A percentile compares a stretch with the other conserved stretches of the same genome.
phyloP scores from a whole-genome alignment of 169 alveolate species.

The Plasmodium gallinaceum region DNA sequence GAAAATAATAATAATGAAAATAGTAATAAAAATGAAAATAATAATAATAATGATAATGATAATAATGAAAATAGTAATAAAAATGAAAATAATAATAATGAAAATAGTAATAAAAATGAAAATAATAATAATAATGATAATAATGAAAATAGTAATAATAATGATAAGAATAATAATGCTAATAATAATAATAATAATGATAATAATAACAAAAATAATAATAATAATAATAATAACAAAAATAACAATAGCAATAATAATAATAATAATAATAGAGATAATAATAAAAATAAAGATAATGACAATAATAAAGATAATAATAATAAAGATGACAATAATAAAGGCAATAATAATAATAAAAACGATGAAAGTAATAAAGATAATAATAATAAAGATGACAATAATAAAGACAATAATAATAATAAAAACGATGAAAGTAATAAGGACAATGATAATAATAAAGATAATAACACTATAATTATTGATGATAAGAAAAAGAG shows the following conservation, averaged over 20 bases:
- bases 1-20: conserved; percentile 11
- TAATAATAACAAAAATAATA: too few relatives aligned
- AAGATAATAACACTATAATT: not conserved
- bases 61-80: conserved; percentile 12
- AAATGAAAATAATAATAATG: not conserved
- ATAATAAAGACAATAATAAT: not conserved
- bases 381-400: not conserved
- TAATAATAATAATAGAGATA: not conserved
- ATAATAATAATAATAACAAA: too few relatives aligned
- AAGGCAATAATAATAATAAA: not conserved
- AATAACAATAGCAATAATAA: not conserved
- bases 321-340: not conserved
- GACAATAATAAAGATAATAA: not conserved
- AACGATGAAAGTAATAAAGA: not conserved
- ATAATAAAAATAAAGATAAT: not conserved
- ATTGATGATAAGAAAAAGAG: not conserved
- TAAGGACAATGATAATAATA: too few relatives aligned
- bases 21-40: not conserved
- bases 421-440: not conserved
- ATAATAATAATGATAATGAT: not conserved
- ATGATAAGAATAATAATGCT: not conserved
- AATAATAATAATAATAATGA: too few relatives aligned
- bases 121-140: conserved; percentile 4
- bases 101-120: conserved; percentile 2
- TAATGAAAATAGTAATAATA: not conserved